A percentile compares a stretch with the other conserved stretches of the same genome.
Evolutionary conservation across 108 stramenopile genomes (phyloP).

Genomic region (Stephanodiscus triporus): DNA sequence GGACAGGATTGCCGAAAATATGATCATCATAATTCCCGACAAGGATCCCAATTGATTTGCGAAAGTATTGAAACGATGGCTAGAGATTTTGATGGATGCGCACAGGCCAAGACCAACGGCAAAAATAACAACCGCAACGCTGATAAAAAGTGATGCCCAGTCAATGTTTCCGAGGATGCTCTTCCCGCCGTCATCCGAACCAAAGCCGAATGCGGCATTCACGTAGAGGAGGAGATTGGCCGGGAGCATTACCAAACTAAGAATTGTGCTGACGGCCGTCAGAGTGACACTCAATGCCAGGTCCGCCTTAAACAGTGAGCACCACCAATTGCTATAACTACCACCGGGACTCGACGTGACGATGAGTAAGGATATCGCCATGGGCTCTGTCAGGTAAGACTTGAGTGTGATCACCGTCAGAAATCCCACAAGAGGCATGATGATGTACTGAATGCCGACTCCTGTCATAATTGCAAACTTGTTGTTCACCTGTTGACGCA

Average conservation of each 20-base stretch:
- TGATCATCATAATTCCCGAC: slow-evolving; percentile 64
- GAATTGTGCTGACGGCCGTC: slow-evolving; percentile 85
- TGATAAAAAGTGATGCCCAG: slow-evolving; percentile 70
- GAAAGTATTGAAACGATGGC: slow-evolving; percentile 57
- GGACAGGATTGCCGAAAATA: slow-evolving; percentile 69
- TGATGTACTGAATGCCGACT: slow-evolving; percentile 61
- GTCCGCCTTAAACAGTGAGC: slow-evolving; percentile 88
- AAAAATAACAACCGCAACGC: slow-evolving; percentile 72
- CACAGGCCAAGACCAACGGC: slow-evolving; percentile 77
- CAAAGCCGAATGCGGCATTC: slow-evolving; percentile 62
- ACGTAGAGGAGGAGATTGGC: slow-evolving; percentile 81
- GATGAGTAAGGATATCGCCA: slow-evolving; percentile 79
- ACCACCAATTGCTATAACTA: slow-evolving; percentile 91
- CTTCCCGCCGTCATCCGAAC: slow-evolving; percentile 26
- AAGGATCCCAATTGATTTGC: slow-evolving; percentile 64
- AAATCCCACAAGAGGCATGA: slow-evolving; percentile 87
- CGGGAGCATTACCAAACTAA: slow-evolving; percentile 72
- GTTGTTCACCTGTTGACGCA: slow-evolving; percentile 61
- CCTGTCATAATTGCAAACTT: slow-evolving; percentile 58
- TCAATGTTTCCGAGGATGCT: slow-evolving; percentile 62
- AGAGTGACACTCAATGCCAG: slow-evolving; percentile 87
- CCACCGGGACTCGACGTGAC: slow-evolving; percentile 89
- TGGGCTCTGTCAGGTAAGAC: slow-evolving; percentile 41
- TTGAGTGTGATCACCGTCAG: slow-evolving; percentile 58
- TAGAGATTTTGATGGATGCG: slow-evolving; percentile 54